Evolutionary conservation across 768 basidiomycete genomes (phyloP), one percentile per base, ranked within the genome.

Genomic region (Leccinum variicolor): DNA sequence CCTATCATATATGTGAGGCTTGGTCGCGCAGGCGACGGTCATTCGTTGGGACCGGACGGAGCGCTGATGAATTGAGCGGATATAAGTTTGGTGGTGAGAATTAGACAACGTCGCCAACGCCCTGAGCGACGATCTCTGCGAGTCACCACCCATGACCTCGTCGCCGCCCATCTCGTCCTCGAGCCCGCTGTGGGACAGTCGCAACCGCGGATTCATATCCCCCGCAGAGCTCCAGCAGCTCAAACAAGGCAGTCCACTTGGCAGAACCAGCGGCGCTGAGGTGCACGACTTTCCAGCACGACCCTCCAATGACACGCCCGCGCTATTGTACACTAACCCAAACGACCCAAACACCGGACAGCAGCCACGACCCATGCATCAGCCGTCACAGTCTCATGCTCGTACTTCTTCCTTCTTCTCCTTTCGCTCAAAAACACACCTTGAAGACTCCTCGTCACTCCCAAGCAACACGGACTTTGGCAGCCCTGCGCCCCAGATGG

Each of bases 401-500:
- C 82, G 85, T 41, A 77, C 84, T n/a, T 73, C 82, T 7, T 87
- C 86, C 26, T 84, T 86, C 75, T 87, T 87, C 69, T 81, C 84
- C 17, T 85, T 87, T 69, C 77, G 77, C 60, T 76, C 66, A 61
- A 81, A 75, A 58, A 71, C 73, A 58, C 31, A 31, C 31, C 71
- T 73, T 8, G 64, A 57, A 19, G 65, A 67, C 7, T 1, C 48
- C 66, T 70, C 46, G 57, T 50, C 63, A 50, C 47, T 53, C 3
- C 54, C 15, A 28, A 65, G 54, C 61, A 61, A 53, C 26, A 50
- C 59, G 50, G 62, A 56, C 56, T 64, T 65, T 50, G 62, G 64
- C 19, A 55, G 59, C n/a, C 53, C 59, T 28, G 59, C 67, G 1
- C 69, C 71, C 13, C 73, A 62, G 54, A 74, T 73, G 64, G 71